Evolutionary conservation across 768 basidiomycete species (phyloP), one percentile per base, ranked within the genome.

Genomic region (Boletus sensibilis): DNA sequence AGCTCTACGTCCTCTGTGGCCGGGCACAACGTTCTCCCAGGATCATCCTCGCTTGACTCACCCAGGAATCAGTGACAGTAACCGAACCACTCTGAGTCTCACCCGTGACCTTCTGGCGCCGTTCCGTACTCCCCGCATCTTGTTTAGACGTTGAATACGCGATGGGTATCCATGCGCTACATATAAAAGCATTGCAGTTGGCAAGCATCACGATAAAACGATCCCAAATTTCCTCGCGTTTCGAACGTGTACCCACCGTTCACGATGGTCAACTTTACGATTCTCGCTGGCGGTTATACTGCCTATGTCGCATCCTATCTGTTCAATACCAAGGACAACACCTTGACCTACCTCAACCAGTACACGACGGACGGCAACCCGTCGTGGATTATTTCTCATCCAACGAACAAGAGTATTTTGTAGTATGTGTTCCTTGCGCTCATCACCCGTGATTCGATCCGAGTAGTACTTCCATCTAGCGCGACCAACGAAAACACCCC

Each of bases 241-340:
- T 20, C 13, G 3, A 50, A 54, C 38, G 12, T 40, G 16, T 13
- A 37, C 10, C 25, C 3, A 21, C 16, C 13, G 2, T 45, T 27
- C 27, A 20, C 31, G 43, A 87, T 87, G 86, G 85, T 87, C 60
- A 77, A 81, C 52, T 82, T 85, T 67, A 86, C 77, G 4, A 84
- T 89, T 58, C 75, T 88, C 29, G 86, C 86, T 35, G 86, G 86
- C 34, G 86, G 86, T 20, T 87, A 82, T 64, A 67, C 72, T 41
- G 72, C 80, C 56, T 85, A 84, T 89, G 87, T 29, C 8, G 27
- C 27, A 29, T 29, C 27, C 27, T 29, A 29, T 29, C 27, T 29
- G 27, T 29, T 29, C 74, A 80, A 82, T 65, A 69, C 80, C 16
- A 74, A 79, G 27, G 72, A 75, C 11, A 75, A 73, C 18, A 69